Conservation (phyloP, 768 basidiomycete species). For the Rhodotorula taiwanensis region DNA sequence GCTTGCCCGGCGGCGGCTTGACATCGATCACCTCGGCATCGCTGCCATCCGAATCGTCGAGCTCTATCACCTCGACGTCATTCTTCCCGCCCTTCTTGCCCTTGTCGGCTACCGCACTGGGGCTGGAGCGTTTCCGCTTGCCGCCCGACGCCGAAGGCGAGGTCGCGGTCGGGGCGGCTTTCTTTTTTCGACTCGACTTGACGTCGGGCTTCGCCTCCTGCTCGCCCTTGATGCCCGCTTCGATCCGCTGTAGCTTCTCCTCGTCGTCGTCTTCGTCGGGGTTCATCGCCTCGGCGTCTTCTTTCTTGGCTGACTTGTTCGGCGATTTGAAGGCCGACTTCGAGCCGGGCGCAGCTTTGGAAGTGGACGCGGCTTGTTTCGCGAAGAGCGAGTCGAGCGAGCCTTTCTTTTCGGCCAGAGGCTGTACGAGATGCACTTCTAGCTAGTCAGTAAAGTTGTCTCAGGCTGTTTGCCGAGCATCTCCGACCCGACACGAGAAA, state of each 20-base stretch:
- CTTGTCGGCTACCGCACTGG: neutral
- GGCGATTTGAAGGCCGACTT: neutral
- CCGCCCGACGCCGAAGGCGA: too few species aligned
- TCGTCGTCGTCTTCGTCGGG: slow-evolving; percentile 54
- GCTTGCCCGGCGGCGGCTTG: neutral
- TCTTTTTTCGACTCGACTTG: too few species aligned
- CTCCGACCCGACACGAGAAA: too few species aligned
- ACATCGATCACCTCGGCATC: too few species aligned
- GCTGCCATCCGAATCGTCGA: too few species aligned
- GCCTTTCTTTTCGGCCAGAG: slow-evolving; percentile 24
- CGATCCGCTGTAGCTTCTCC: slow-evolving; percentile 53
- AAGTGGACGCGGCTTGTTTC: slow-evolving; percentile 48
- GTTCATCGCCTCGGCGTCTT: slow-evolving; percentile 55
- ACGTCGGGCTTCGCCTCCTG: neutral
- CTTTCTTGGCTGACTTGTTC: too few species aligned
- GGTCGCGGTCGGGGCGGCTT: too few species aligned
- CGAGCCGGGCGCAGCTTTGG: neutral
- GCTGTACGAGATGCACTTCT: too few species aligned
- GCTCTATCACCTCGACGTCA: slow-evolving; percentile 9
- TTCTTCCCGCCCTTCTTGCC: neutral
- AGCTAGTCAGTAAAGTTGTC: too few species aligned
- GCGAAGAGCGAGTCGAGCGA: slow-evolving; percentile 65
- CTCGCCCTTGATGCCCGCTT: slow-evolving; percentile 61
- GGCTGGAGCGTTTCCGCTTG: neutral
- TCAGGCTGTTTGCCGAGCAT: too few species aligned